Conservation (phyloP, 73 alveolate genomes). For the Tetrahymena elliotti region DNA sequence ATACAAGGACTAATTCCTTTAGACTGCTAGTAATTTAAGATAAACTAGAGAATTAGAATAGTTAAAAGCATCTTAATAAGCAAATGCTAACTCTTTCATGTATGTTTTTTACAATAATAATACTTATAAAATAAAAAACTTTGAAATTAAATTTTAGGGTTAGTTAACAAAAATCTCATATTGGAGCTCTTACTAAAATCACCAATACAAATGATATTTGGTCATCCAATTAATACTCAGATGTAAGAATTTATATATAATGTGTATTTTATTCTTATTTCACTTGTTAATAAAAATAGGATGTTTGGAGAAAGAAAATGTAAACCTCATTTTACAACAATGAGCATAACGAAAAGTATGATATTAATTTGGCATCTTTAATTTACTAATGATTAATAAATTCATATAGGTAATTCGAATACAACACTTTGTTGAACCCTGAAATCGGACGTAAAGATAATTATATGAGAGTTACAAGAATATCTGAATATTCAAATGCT, state of each 20-base stretch:
- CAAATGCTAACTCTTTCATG: background rate
- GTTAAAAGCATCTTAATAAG: background rate
- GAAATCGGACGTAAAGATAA: conserved; percentile 21
- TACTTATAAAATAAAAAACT: background rate
- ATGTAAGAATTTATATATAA: background rate
- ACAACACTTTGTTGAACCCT: conserved; percentile 27
- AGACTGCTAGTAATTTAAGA: background rate
- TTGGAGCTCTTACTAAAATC: background rate
- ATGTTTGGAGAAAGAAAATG: conserved; percentile 34
- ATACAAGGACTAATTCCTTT: background rate
- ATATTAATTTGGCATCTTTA: background rate
- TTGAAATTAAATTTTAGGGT: background rate
- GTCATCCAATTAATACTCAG: conserved; percentile 37
- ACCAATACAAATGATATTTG: conserved; percentile 45
- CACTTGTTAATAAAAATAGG: background rate
- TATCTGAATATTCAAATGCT: conserved; percentile 43
- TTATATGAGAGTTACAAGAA: conserved; percentile 41
- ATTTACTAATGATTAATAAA: too few relatives aligned
- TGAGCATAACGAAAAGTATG: conserved; percentile 9
- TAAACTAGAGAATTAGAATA: background rate
- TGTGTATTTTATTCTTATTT: background rate
- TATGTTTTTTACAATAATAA: background rate
- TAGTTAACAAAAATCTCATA: background rate
- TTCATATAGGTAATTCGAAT: background rate
- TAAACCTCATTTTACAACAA: conserved; percentile 24